Evolutionary conservation across 1,139 yeast species (phyloP).

Genomic region (Geotrichum klebahnii): DNA sequence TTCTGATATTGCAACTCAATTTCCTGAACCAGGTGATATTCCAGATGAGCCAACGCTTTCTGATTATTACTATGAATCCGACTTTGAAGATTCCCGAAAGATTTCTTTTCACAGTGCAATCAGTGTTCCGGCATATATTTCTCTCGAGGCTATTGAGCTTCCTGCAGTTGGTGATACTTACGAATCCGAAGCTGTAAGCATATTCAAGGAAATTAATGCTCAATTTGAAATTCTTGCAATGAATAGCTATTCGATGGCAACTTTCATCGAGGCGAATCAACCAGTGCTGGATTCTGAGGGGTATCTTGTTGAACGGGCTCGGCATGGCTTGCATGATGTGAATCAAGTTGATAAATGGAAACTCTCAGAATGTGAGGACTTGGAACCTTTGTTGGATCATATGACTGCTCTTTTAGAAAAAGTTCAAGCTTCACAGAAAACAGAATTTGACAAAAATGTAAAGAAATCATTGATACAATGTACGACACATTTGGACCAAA

Average conservation of each 20-base stretch:
- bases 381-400: slow-evolving; percentile 25
- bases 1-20: slow-evolving; percentile 5
- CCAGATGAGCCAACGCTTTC: slow-evolving; percentile 14
- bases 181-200: slow-evolving; percentile 17
- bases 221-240: slow-evolving; percentile 23
- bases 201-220: slow-evolving; percentile 25
- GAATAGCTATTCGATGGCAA: slow-evolving; percentile 11
- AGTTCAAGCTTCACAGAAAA: slow-evolving; percentile 9
- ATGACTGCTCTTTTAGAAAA: slow-evolving; percentile 18
- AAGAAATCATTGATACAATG: slow-evolving; percentile 24
- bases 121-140: slow-evolving; percentile 14
- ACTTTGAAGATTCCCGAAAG: slow-evolving; percentile 8
- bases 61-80: slow-evolving; percentile 18
- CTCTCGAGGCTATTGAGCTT: slow-evolving; percentile 12
- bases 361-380: slow-evolving; percentile 25
- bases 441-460: slow-evolving; percentile 20
- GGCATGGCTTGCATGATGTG: slow-evolving; percentile 24
- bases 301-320: neutral
- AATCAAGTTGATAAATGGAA: slow-evolving; percentile 26
- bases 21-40: slow-evolving; percentile 10
- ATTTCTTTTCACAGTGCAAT: slow-evolving; percentile 3
- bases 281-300: slow-evolving; percentile 13
- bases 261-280: slow-evolving; percentile 12
- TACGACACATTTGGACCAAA: slow-evolving; percentile 25
- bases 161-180: slow-evolving; percentile 10